Percentiles rank a stretch among this genome's conserved stretches.
phyloP scores from a whole-genome alignment of 2,329 filamentous ascomycete genomes.

The Trichoderma koningiopsis region DNA sequence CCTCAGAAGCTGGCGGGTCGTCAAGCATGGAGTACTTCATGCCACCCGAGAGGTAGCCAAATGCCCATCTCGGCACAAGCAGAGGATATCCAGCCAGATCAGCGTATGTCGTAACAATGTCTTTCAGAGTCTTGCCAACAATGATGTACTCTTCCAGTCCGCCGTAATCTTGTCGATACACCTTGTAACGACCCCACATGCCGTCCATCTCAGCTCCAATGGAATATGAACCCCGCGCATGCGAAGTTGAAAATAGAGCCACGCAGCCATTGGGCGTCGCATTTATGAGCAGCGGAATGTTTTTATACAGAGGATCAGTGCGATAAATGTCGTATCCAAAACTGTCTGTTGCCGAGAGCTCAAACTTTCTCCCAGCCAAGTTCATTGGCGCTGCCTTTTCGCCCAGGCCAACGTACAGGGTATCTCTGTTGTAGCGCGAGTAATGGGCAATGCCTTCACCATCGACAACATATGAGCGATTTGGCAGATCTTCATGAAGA shows the following conservation, averaged over 20 bases:
- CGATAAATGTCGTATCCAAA: conserved; percentile 73
- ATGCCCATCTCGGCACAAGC: conserved; percentile 70
- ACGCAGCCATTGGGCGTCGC: conserved; percentile 65
- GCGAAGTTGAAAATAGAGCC: conserved; percentile 67
- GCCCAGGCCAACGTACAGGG: conserved; percentile 69
- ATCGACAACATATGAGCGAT: conserved; percentile 67
- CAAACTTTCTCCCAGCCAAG: conserved; percentile 66
- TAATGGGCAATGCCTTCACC: conserved; percentile 66
- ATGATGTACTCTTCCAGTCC: conserved; percentile 73
- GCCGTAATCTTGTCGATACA: conserved; percentile 71
- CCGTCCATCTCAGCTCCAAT: conserved; percentile 74
- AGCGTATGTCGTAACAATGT: conserved; percentile 67
- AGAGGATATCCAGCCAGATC: conserved; percentile 68
- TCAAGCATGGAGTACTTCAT: conserved; percentile 58
- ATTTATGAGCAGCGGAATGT: conserved; percentile 72
- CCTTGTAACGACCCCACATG: conserved; percentile 74
- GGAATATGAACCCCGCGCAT: conserved; percentile 64
- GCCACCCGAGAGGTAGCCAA: conserved; percentile 70
- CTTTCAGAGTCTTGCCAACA: conserved; percentile 65
- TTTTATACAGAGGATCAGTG: conserved; percentile 74
- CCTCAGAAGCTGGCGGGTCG: conserved; percentile 56
- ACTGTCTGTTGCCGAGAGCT: conserved; percentile 68
- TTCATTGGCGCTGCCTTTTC: conserved; percentile 76
- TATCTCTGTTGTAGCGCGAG: conserved; percentile 61
- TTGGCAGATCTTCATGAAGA: conserved; percentile 63